Percentiles rank a stretch among this genome's conserved stretches.
Conservation (phyloP, 2,329 filamentous ascomycete species). For the Periconia sp. region DNA sequence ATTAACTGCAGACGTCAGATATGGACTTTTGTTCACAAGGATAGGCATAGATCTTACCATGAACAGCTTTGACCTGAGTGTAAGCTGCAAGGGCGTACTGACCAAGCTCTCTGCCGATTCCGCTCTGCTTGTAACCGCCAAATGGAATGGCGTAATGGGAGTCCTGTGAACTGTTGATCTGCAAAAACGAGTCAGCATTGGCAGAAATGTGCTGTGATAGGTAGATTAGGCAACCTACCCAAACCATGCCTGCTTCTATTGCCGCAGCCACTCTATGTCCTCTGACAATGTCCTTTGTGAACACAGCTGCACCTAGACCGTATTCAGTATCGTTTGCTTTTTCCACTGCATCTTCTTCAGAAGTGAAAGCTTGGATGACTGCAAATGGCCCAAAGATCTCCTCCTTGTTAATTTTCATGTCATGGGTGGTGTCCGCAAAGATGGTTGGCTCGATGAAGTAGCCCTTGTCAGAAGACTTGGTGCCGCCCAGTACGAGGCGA, state of each 20-base stretch:
- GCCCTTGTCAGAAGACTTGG: conserved; percentile 54
- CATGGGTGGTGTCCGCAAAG: conserved; percentile 34
- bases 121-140: conserved; percentile 60
- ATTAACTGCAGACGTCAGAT: not conserved
- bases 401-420: conserved; percentile 39
- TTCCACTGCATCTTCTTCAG: conserved; percentile 43
- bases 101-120: conserved; percentile 60
- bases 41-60: not conserved
- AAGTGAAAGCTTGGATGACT: conserved; percentile 39
- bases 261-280: conserved; percentile 35
- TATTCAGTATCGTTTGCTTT: conserved; percentile 44
- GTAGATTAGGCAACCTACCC: conserved; percentile 58
- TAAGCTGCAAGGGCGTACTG: conserved; percentile 4
- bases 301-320: conserved; percentile 42
- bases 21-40: not conserved
- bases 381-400: conserved; percentile 45
- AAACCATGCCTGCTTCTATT: conserved; percentile 44
- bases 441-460: conserved; percentile 41
- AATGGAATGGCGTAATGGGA: conserved; percentile 52
- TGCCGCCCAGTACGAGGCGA: conserved; percentile 52
- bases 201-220: conserved; percentile 48
- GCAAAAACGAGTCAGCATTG: conserved; percentile 38
- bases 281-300: conserved; percentile 44
- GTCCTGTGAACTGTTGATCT: conserved; percentile 27
- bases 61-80: conserved; percentile 4